Evolutionary conservation across 2,329 filamentous ascomycete species (phyloP).

Genomic region (Aureobasidium mangrovei): DNA sequence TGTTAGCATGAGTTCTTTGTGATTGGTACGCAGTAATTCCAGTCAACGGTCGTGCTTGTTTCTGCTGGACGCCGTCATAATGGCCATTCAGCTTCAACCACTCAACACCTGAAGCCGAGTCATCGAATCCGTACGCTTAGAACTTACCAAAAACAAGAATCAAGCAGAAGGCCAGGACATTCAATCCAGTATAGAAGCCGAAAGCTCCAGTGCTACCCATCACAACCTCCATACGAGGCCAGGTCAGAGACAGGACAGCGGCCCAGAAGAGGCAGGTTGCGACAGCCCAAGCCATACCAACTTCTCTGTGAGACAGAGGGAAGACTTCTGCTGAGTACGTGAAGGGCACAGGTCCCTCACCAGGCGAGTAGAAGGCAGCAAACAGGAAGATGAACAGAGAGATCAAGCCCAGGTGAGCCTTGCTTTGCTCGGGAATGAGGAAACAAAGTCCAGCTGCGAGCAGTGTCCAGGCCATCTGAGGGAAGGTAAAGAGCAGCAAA

Average conservation of each 20-base stretch:
- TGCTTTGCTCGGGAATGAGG: conserved; percentile 16
- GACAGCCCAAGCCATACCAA: conserved; percentile 23
- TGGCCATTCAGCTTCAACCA: too few species aligned
- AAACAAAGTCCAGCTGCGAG: conserved; percentile 44
- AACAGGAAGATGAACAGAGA: conserved; percentile 33
- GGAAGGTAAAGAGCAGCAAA: conserved; percentile 40
- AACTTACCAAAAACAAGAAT: conserved; percentile 38
- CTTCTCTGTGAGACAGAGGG: conserved; percentile 25
- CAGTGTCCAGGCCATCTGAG: conserved; percentile 42
- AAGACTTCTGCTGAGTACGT: conserved; percentile 29
- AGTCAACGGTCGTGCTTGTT: too few species aligned
- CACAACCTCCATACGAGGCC: conserved; percentile 38
- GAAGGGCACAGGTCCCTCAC: conserved; percentile 39
- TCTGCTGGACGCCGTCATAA: too few species aligned
- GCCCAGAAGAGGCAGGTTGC: conserved; percentile 42
- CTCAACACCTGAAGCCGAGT: too few species aligned
- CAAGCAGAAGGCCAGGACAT: conserved; percentile 51
- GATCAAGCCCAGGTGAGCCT: conserved; percentile 22
- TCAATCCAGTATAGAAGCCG: conserved; percentile 53
- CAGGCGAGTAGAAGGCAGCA: conserved; percentile 32
- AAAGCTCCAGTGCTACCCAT: conserved; percentile 49
- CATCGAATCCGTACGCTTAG: too few species aligned
- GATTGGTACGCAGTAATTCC: too few species aligned
- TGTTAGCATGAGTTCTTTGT: too few species aligned
- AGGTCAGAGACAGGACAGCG: conserved; percentile 42